Evolutionary conservation across 148 eudicot genomes (phyloP).

Genomic region (Oxyria digyna): DNA sequence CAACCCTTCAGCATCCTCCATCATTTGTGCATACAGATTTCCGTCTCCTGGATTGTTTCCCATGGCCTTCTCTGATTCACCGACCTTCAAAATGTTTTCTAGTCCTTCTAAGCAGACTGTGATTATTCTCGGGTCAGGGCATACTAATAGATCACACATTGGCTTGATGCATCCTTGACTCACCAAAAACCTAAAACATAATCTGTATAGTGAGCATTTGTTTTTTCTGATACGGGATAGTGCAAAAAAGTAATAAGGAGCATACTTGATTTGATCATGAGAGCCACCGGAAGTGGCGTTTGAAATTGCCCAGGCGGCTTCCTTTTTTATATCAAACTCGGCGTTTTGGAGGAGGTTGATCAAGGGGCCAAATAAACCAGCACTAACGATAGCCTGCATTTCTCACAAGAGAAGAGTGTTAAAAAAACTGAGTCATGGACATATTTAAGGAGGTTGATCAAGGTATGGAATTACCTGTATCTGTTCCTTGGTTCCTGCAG

Average conservation of each 20-base stretch:
- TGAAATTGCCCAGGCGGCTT: conserved; percentile 81
- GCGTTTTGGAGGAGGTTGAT: conserved; percentile 69
- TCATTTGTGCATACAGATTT: conserved; percentile 51
- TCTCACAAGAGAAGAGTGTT: conserved; percentile 5
- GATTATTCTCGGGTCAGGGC: conserved; percentile 81
- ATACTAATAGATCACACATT: conserved; percentile 61
- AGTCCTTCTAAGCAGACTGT: conserved; percentile 68
- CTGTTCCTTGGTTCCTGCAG: conserved; percentile 70
- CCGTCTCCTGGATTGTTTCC: conserved; percentile 33
- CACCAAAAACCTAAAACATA: conserved; percentile 41
- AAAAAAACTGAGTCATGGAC: no score
- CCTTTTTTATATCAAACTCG: conserved; percentile 81
- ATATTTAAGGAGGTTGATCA: no score
- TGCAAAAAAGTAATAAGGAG: not conserved
- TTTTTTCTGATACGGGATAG: not conserved
- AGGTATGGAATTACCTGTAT: conserved; percentile 36
- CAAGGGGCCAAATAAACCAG: conserved; percentile 55
- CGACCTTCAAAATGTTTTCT: conserved; percentile 69
- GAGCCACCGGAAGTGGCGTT: conserved; percentile 81
- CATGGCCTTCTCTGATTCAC: conserved; percentile 47
- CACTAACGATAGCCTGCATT: conserved; percentile 52
- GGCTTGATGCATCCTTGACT: conserved; percentile 68
- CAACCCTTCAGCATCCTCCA: conserved; percentile 68
- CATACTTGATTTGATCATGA: conserved; percentile 64
- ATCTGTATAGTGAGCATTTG: conserved; percentile 1